A percentile compares a stretch with the other conserved stretches of the same genome.
phyloP scores from a whole-genome alignment of 2,329 filamentous ascomycete genomes.

The Lizonia empirigonia region DNA sequence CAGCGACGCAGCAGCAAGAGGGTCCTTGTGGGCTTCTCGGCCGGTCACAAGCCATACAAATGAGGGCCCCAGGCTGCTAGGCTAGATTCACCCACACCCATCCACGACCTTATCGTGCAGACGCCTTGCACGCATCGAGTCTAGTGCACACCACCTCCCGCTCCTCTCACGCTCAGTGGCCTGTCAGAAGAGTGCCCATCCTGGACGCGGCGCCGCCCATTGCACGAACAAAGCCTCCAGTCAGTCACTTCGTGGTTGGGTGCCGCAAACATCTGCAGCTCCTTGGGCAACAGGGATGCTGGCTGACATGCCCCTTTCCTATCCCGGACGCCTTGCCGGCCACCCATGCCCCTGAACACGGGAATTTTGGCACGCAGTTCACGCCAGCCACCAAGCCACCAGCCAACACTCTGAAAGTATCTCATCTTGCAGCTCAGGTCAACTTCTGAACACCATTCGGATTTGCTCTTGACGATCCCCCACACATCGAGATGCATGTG shows the following conservation, averaged over 20 bases:
- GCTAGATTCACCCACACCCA: conserved; percentile 27
- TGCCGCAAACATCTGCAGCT: conserved; percentile 3
- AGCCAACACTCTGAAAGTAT: not conserved
- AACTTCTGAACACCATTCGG: not conserved
- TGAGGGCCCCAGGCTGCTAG: conserved; percentile 19
- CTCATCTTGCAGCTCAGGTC: not conserved
- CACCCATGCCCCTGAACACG: not conserved
- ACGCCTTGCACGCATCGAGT: conserved; percentile 11
- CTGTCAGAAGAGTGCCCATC: conserved; percentile 6
- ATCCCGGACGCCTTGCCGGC: conserved; percentile 17
- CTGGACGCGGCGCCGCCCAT: conserved; percentile 15
- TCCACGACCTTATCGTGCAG: conserved; percentile 33
- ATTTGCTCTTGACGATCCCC: conserved; percentile 5
- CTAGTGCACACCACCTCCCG: conserved; percentile 27
- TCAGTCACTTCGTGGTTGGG: not conserved
- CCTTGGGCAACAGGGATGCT: conserved; percentile 12
- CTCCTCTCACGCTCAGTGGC: conserved; percentile 19
- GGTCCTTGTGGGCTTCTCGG: conserved; percentile 19
- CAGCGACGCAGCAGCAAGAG: conserved; percentile 9
- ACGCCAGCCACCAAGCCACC: not conserved
- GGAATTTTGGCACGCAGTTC: not conserved
- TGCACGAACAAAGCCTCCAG: conserved; percentile 13
- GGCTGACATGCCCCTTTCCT: conserved; percentile 19
- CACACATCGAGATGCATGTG: conserved; percentile 1
- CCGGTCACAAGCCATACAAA: conserved; percentile 19